Percentiles rank a stretch among this genome's conserved stretches.
Conservation (phyloP, 129 eudicot species). For the Arctium minus region DNA sequence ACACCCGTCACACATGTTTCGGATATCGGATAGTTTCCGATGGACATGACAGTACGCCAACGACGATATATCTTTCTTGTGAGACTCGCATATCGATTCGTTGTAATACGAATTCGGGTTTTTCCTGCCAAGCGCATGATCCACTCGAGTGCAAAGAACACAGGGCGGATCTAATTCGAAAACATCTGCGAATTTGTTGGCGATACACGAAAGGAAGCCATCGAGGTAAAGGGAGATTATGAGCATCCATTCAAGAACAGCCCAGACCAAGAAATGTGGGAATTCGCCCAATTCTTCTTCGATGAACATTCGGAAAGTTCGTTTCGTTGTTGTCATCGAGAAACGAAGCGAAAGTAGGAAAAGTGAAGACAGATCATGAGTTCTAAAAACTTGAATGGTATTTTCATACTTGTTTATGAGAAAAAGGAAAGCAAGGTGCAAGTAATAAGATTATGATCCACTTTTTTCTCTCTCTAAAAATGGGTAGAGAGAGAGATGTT, state of each 20-base stretch:
- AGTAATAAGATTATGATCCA: constrained; percentile 37
- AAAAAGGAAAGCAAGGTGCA: background rate
- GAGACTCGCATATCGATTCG: constrained; percentile 69
- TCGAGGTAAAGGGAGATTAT: constrained; percentile 62
- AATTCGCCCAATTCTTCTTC: constrained; percentile 59
- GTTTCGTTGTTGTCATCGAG: constrained; percentile 21
- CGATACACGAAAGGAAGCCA: constrained; percentile 45
- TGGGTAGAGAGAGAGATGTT: background rate
- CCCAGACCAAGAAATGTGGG: constrained; percentile 61
- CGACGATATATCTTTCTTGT: constrained; percentile 78
- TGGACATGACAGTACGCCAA: constrained; percentile 84
- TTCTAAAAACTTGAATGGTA: background rate
- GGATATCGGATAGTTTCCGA: constrained; percentile 58
- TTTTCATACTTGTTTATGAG: background rate
- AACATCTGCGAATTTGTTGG: constrained; percentile 50
- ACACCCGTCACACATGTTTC: constrained; percentile 82
- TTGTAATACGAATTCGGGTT: constrained; percentile 42
- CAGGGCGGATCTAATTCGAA: constrained; percentile 70
- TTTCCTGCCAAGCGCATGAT: constrained; percentile 51
- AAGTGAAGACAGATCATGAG: background rate
- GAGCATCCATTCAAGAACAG: constrained; percentile 67
- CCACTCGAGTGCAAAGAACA: constrained; percentile 71
- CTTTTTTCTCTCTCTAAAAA: constrained; percentile 17
- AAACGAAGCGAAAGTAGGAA: background rate
- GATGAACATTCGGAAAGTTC: constrained; percentile 43